phyloP scores from a whole-genome alignment of 129 eudicot species.

The Oenanthe sinensis region DNA sequence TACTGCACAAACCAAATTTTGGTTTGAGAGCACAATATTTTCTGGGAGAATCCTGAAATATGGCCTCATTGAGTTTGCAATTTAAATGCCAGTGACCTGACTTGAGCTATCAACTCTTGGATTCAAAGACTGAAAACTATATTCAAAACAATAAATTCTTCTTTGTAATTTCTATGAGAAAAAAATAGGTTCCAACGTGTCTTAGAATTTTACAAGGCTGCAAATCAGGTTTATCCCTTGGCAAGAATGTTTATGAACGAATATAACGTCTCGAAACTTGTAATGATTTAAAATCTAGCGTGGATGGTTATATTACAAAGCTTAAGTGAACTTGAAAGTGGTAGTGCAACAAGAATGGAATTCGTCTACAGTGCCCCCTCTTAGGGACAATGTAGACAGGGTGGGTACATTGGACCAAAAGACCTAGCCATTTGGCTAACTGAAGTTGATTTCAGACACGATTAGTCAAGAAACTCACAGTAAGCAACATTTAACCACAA shows the following conservation, averaged over 20 bases:
- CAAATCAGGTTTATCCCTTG: conserved; percentile 42
- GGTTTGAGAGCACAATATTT: conserved; percentile 54
- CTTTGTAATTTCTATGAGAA: no score
- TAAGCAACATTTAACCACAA: not conserved
- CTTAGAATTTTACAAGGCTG: conserved; percentile 22
- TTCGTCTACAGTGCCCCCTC: conserved; percentile 47
- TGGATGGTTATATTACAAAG: conserved; percentile 28
- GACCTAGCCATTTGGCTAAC: conserved; percentile 45
- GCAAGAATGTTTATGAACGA: conserved; percentile 53
- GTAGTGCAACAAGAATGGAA: conserved; percentile 40
- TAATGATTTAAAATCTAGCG: conserved; percentile 36
- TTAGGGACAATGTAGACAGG: conserved; percentile 49
- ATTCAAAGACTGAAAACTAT: conserved; percentile 39
- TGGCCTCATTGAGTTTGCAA: conserved; percentile 42
- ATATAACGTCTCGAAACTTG: conserved; percentile 48
- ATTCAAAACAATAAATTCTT: conserved; percentile 26
- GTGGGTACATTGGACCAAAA: conserved; percentile 44
- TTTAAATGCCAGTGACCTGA: no score
- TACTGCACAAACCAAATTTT: conserved; percentile 37
- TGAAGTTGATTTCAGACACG: conserved; percentile 39
- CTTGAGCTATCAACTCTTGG: conserved; percentile 31
- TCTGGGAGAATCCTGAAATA: conserved; percentile 52
- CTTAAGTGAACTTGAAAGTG: conserved; percentile 33
- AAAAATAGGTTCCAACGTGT: no score
- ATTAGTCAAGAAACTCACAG: conserved; percentile 32